Base-by-base conservation (phyloP, 2,329 filamentous ascomycete species). In the Fusarium pseudonygamai region DNA sequence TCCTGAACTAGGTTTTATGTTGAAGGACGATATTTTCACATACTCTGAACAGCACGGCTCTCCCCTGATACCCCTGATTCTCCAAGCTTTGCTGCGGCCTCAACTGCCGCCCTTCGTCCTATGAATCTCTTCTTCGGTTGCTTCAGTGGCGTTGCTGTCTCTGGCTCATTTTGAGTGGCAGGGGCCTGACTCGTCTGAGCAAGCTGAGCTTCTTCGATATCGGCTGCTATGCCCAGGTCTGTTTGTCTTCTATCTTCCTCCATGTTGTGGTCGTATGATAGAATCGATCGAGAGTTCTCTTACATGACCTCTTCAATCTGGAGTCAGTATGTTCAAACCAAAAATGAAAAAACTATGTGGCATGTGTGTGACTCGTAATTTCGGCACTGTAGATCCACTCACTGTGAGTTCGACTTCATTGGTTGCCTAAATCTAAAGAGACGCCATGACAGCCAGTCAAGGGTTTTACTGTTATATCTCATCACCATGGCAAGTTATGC, bases 51-150 rank as follows among this genome's bases (percentile, higher is more conserved):
- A 57, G 81, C 81, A 24, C 80, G 79, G 45, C 78, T 80, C 57
- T 78, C 79, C 22, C 75, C 77, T 20, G 62, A 64, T 32, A 70
- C 62, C 11, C 64, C 70, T 61, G 78, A 72, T 20, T 71, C 73
- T 34, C 78, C 82, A 71, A 82, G 83, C 78, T 85, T 87, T 66
- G 86, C 78, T 45, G 88, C 85, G 75, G 89, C 87, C 78, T 91
- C 89, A 69, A 90, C 87, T 14, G 93, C 93, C 28, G 93, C 89
- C 77, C 92, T 90, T 75, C 94, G 88, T 36, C 96, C 96, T 24
- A 99, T 92, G 76, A 99, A 99, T 65, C 96, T 90, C 83, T 96
- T 95, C 85, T 93, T 97, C 28, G 96, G 96, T 78, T 96, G 93
- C 79, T 88, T 93, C 26, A 85, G 75, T 12, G 82, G 82, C 30